A percentile compares a stretch with the other conserved stretches of the same genome.
These are phyloP conservation scores for Collybiopsis confluens DNA, from an alignment of 768 basidiomycete species.

Conservation along the genomic window DNA sequence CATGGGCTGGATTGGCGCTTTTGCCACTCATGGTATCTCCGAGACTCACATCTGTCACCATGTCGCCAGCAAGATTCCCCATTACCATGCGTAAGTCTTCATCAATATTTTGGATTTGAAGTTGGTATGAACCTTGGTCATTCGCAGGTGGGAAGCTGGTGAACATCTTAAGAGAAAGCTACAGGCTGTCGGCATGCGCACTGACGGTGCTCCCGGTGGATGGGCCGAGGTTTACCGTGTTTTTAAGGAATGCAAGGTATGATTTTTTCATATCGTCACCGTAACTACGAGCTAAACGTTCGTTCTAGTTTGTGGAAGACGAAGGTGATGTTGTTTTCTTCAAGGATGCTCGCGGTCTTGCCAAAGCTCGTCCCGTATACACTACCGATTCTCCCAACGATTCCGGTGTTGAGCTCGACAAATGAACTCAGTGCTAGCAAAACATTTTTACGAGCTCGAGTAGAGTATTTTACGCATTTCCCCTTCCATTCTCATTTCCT, in stretches of 20 bases:
- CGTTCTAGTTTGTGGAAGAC: conserved; percentile 81
- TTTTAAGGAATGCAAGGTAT: conserved; percentile 71
- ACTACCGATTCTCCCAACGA: conserved; percentile 52
- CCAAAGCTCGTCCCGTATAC: conserved; percentile 63
- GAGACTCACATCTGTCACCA: conserved; percentile 95
- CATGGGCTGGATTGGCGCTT: conserved; percentile 82
- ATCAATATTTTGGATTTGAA: background rate
- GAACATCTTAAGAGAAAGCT: conserved; percentile 78
- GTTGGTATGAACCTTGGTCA: background rate
- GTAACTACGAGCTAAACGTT: too few species aligned
- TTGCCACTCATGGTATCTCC: conserved; percentile 87
- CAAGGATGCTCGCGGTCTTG: conserved; percentile 82
- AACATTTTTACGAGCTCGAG: background rate
- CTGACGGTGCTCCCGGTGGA: conserved; percentile 71
- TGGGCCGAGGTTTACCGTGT: conserved; percentile 81
- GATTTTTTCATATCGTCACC: too few species aligned
- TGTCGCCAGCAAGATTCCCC: conserved; percentile 92
- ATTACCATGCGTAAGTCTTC: conserved; percentile 71
- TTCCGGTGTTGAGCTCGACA: conserved; percentile 51
- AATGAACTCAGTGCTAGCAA: conserved; percentile 19
- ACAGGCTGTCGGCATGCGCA: conserved; percentile 55
- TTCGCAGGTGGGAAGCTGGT: conserved; percentile 80
- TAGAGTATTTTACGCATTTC: background rate
- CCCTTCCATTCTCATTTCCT: background rate
- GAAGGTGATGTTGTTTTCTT: conserved; percentile 88